phyloP scores from a whole-genome alignment of 352 stramenopile genomes.

The Phytophthora pseudosyringae region DNA sequence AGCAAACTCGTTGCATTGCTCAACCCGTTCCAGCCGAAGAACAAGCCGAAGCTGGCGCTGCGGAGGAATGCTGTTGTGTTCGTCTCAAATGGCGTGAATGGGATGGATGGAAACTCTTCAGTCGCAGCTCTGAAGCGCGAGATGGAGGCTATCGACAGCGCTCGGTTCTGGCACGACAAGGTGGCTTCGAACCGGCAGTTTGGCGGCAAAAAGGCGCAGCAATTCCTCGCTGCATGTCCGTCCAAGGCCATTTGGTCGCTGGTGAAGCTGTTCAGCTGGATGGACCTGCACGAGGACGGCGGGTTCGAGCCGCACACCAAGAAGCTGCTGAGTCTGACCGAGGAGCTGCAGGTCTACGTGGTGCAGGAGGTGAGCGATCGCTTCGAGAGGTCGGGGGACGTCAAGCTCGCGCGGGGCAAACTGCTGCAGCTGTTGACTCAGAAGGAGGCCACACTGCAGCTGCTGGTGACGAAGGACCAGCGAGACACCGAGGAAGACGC shows the following conservation, averaged over 20 bases:
- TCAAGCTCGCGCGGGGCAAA: constrained; percentile 46
- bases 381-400: constrained; percentile 36
- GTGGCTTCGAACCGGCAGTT: constrained; percentile 43
- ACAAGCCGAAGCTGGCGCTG: constrained; percentile 50
- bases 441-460: constrained; percentile 66
- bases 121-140: constrained; percentile 30
- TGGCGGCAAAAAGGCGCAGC: constrained; percentile 39
- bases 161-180: constrained; percentile 71
- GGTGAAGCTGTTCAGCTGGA: constrained; percentile 53
- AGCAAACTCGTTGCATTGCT: constrained; percentile 61
- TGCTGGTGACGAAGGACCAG: constrained; percentile 61
- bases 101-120: constrained; percentile 8
- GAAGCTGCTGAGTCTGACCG: constrained; percentile 48
- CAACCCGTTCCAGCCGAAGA: constrained; percentile 55
- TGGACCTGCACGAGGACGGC: constrained; percentile 63
- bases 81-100: constrained; percentile 8
- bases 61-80: constrained; percentile 58
- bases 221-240: constrained; percentile 46
- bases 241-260: constrained; percentile 48
- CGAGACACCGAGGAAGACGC: constrained; percentile 41
- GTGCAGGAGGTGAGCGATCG: constrained; percentile 33
- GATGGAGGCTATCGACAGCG: constrained; percentile 49
- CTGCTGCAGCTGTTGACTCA: constrained; percentile 56
- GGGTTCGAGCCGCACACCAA: constrained; percentile 53
- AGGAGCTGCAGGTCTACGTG: constrained; percentile 61